A percentile compares a stretch with the other conserved stretches of the same genome.
phyloP scores from a whole-genome alignment of 768 basidiomycete genomes.

The Termitomyces bulborhizus region DNA sequence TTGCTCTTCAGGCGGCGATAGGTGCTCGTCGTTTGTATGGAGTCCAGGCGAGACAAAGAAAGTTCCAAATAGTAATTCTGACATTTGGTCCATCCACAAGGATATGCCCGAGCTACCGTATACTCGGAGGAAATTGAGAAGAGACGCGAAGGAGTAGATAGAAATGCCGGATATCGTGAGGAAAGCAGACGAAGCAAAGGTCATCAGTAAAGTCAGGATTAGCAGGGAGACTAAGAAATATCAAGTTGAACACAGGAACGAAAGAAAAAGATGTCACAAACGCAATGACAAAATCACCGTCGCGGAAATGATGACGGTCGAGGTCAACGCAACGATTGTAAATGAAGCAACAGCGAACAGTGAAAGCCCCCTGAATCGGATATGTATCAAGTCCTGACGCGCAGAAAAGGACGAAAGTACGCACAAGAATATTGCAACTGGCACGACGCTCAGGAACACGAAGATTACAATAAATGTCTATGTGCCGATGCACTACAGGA shows the following conservation, averaged over 20 bases:
- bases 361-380: conserved; percentile 17
- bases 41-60: neutral
- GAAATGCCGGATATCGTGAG: conserved; percentile 22
- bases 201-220: conserved; percentile 23
- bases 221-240: conserved; percentile 26
- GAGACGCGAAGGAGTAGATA: conserved; percentile 26
- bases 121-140: conserved; percentile 26
- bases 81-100: conserved; percentile 20
- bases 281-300: conserved; percentile 24
- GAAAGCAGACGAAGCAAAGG: conserved; percentile 26
- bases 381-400: neutral
- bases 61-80: conserved; percentile 7
- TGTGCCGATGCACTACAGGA: neutral
- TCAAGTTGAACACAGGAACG: neutral
- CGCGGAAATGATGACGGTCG: conserved; percentile 24
- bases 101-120: conserved; percentile 24
- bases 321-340: conserved; percentile 28
- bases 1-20: neutral
- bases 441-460: conserved; percentile 26
- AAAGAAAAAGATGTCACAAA: conserved; percentile 13
- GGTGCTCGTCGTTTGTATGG: neutral
- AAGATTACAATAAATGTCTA: conserved; percentile 39
- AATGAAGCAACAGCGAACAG: conserved; percentile 28
- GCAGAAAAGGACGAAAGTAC: conserved; percentile 10
- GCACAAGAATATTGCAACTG: conserved; percentile 32